These are phyloP conservation scores for Setaria italica DNA, from an alignment of 202 grass and related monocot genomes.

Conservation along the genomic window DNA sequence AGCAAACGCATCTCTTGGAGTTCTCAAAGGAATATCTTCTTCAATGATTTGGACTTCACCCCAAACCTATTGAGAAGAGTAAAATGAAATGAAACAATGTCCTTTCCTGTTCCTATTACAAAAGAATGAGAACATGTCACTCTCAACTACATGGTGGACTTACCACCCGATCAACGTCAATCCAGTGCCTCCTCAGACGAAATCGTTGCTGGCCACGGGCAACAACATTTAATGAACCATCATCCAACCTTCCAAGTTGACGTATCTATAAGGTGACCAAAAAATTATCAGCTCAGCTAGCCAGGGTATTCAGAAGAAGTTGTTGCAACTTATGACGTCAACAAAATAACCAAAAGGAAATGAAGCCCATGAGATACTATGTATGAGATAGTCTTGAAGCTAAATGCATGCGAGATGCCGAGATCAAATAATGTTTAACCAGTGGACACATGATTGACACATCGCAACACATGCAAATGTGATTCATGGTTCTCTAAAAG, in stretches of 20 bases:
- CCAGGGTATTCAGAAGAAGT: slow-evolving; percentile 26
- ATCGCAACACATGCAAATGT: not conserved
- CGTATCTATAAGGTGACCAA: slow-evolving; percentile 61
- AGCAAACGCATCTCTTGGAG: slow-evolving; percentile 84
- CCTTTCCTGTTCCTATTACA: slow-evolving; percentile 17
- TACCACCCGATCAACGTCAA: slow-evolving; percentile 83
- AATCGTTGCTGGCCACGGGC: slow-evolving; percentile 94
- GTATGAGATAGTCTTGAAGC: slow-evolving; percentile 9
- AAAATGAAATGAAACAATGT: slow-evolving; percentile 33
- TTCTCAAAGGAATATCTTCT: slow-evolving; percentile 85
- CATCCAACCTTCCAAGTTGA: slow-evolving; percentile 67
- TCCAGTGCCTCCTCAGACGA: slow-evolving; percentile 63
- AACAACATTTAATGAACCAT: slow-evolving; percentile 86
- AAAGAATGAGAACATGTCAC: slow-evolving; percentile 18
- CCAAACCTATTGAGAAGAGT: slow-evolving; percentile 65
- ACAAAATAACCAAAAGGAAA: slow-evolving; percentile 2
- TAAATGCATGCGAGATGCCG: not conserved
- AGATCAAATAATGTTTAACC: not conserved
- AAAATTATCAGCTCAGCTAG: slow-evolving; percentile 34
- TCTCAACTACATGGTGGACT: slow-evolving; percentile 38
- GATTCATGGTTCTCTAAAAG: slow-evolving; percentile 13
- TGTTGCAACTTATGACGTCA: slow-evolving; percentile 5
- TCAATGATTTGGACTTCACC: slow-evolving; percentile 93
- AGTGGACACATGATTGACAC: not conserved
- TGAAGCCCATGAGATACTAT: not conserved